These are phyloP conservation scores for Trypanosoma cruzi DNA, from an alignment of 208 protist genomes.

Conservation along the genomic window DNA sequence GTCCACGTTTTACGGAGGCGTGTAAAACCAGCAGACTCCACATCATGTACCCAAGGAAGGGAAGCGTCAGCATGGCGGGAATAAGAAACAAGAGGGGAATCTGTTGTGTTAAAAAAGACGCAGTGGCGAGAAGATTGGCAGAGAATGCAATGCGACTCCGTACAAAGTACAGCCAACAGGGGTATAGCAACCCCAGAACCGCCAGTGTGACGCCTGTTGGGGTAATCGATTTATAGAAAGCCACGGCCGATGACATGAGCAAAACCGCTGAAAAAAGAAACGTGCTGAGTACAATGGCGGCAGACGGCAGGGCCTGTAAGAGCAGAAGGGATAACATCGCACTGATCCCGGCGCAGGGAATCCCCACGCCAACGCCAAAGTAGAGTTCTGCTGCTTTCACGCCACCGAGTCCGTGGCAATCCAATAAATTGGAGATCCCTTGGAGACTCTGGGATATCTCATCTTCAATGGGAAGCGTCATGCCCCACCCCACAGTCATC, in stretches of 20 bases:
- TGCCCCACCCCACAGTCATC: neutral
- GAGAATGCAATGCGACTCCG: constrained; percentile 65
- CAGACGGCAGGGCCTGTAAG: constrained; percentile 11
- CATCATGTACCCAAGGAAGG: constrained; percentile 32
- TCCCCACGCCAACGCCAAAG: neutral
- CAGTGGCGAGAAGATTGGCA: constrained; percentile 39
- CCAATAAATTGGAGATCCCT: neutral
- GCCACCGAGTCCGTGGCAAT: no score
- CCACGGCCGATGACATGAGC: constrained; percentile 7
- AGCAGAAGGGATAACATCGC: constrained; percentile 5
- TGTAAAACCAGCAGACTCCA: constrained; percentile 29
- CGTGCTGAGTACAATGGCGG: constrained; percentile 16
- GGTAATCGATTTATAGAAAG: constrained; percentile 2
- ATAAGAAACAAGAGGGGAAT: constrained; percentile 51
- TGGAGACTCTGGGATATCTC: neutral
- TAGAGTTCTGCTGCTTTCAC: neutral
- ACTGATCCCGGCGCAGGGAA: constrained; percentile 5
- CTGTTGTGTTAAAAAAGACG: constrained; percentile 37
- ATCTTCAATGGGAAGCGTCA: neutral
- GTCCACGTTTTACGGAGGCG: constrained; percentile 26
- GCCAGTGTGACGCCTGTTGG: constrained; percentile 30
- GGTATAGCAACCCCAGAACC: constrained; percentile 34
- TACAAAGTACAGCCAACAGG: constrained; percentile 70
- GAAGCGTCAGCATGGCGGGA: constrained; percentile 29
- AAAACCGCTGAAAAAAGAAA: constrained; percentile 11